Conservation (phyloP, 176 grass and related monocot genomes). For the Poa annua region DNA sequence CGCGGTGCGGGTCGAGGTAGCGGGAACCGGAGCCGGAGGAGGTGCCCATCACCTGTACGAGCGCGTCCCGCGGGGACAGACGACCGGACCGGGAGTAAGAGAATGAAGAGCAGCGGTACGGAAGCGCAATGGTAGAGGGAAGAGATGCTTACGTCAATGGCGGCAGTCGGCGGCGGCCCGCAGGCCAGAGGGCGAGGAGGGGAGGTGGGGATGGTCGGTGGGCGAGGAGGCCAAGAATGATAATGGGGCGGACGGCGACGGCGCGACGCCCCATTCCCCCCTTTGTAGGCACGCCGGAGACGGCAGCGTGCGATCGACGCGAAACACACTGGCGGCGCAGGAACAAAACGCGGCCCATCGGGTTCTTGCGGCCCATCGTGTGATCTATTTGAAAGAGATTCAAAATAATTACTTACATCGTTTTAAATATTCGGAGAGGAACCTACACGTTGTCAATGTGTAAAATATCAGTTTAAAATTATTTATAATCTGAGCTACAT, state of each 20-base stretch:
- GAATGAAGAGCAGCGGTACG: background rate
- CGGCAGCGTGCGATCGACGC: background rate
- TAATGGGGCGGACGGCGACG: background rate
- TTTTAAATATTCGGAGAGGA: no score
- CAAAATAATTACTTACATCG: no score
- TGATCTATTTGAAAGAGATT: no score
- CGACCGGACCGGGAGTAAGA: background rate
- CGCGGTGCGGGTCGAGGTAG: background rate
- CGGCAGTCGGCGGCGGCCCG: background rate
- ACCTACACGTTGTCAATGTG: no score
- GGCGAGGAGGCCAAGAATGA: background rate
- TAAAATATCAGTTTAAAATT: no score
- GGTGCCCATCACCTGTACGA: background rate
- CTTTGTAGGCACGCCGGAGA: background rate
- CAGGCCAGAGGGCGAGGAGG: background rate
- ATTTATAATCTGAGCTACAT: no score
- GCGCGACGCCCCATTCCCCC: background rate
- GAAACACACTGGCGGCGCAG: background rate
- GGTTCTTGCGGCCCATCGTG: no score
- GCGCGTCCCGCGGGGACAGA: background rate
- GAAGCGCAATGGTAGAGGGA: background rate
- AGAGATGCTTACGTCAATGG: slow-evolving; percentile 10
- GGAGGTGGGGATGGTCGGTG: background rate
- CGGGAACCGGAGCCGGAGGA: background rate
- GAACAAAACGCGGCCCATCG: background rate